phyloP scores from a whole-genome alignment of 2,329 filamentous ascomycete species.

The Calonectria henricotiae region DNA sequence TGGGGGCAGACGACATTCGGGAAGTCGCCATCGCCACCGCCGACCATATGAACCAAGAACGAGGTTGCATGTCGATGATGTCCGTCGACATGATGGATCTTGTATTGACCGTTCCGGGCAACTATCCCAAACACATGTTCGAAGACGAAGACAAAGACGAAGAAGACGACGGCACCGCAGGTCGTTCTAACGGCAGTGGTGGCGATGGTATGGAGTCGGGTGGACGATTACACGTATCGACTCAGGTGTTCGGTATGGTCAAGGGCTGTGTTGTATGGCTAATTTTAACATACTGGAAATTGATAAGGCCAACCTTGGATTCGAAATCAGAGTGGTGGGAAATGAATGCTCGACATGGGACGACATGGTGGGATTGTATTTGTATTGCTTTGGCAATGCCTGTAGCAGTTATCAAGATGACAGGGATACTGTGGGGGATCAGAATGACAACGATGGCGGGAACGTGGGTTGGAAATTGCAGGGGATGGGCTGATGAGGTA shows the following conservation, averaged over 20 bases:
- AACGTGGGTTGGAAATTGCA: slow-evolving; percentile 41
- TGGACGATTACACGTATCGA: slow-evolving; percentile 39
- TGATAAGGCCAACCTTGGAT: slow-evolving; percentile 61
- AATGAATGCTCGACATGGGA: slow-evolving; percentile 46
- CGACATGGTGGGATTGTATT: slow-evolving; percentile 49
- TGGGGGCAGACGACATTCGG: not conserved
- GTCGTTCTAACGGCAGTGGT: slow-evolving; percentile 49
- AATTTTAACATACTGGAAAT: slow-evolving; percentile 56
- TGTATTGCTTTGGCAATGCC: slow-evolving; percentile 53
- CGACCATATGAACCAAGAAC: slow-evolving; percentile 20
- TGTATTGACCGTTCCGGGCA: slow-evolving; percentile 48
- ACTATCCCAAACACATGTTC: slow-evolving; percentile 51
- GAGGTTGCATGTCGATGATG: slow-evolving; percentile 14
- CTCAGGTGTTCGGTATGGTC: slow-evolving; percentile 34
- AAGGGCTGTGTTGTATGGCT: slow-evolving; percentile 37
- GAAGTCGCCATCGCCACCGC: not conserved
- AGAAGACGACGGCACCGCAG: slow-evolving; percentile 52
- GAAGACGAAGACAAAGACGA: slow-evolving; percentile 31
- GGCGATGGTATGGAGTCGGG: slow-evolving; percentile 6
- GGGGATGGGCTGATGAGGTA: slow-evolving; percentile 41
- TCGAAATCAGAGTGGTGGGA: slow-evolving; percentile 58
- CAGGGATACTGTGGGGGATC: slow-evolving; percentile 51
- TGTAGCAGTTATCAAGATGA: slow-evolving; percentile 47
- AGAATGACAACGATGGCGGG: slow-evolving; percentile 46
- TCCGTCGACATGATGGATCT: slow-evolving; percentile 33